phyloP scores from a whole-genome alignment of 306 rosid genomes.

The Citrullus amarus region DNA sequence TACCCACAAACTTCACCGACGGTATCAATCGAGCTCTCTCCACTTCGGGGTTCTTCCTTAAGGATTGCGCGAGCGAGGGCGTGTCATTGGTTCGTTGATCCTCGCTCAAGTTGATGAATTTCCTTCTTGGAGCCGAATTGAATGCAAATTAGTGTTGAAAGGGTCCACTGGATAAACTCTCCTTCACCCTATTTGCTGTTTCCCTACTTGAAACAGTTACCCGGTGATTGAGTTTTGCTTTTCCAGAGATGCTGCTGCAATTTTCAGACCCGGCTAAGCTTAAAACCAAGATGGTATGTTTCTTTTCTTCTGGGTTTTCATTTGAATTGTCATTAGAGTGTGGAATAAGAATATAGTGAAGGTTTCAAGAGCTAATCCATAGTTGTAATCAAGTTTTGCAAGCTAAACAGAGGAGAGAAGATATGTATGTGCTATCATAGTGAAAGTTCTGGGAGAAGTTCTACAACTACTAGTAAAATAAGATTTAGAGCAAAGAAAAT shows the following conservation, averaged over 20 bases:
- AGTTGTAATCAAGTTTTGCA: not conserved
- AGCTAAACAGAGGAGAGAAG: not conserved
- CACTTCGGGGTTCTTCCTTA: too few relatives aligned
- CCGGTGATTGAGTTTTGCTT: not conserved
- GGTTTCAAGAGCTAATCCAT: not conserved
- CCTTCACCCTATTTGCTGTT: not conserved
- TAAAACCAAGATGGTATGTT: constrained; percentile 53
- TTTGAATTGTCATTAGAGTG: not conserved
- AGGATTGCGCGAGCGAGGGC: not conserved
- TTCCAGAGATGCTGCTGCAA: constrained; percentile 50
- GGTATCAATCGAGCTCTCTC: not conserved
- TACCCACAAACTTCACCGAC: not conserved
- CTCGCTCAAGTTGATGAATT: not conserved
- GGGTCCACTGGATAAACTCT: not conserved
- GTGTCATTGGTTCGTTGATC: not conserved
- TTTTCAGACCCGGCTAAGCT: constrained; percentile 48
- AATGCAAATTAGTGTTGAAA: not conserved
- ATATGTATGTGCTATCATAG: not conserved
- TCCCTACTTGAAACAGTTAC: not conserved
- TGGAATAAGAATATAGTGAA: not conserved
- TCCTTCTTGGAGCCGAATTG: not conserved
- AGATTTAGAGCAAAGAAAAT: not conserved
- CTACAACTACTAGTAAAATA: not conserved
- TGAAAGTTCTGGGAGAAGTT: not conserved
- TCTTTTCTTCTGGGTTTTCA: not conserved